Conservation (phyloP, 1,284 basidiomycete species). For the Naganishia albida region DNA sequence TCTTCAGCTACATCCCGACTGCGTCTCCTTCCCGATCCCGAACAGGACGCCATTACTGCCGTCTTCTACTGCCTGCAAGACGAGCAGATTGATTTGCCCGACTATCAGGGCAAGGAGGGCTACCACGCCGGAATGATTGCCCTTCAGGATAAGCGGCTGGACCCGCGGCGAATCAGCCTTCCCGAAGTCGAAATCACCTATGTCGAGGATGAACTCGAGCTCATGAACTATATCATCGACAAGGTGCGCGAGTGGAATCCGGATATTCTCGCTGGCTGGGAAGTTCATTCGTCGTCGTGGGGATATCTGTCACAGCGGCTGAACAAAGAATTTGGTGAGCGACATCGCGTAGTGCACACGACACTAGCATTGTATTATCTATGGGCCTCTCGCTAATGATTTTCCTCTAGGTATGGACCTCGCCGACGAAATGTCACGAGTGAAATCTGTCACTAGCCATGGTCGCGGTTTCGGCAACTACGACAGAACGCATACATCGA, state of each 20-base stretch:
- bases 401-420: constrained; percentile 63
- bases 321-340: constrained; percentile 61
- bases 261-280: constrained; percentile 90
- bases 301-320: constrained; percentile 80
- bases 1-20: constrained; percentile 64
- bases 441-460: constrained; percentile 41
- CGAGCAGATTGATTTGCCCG: constrained; percentile 51
- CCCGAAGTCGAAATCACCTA: constrained; percentile 60
- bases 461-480: constrained; percentile 57
- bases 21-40: constrained; percentile 68
- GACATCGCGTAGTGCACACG: constrained; percentile 19
- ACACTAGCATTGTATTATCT: not conserved
- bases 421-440: constrained; percentile 68
- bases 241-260: constrained; percentile 78
- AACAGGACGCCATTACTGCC: constrained; percentile 69
- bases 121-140: constrained; percentile 65
- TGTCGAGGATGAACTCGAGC: constrained; percentile 73
- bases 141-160: constrained; percentile 53
- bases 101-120: constrained; percentile 51
- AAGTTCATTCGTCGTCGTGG: constrained; percentile 85
- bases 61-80: constrained; percentile 70
- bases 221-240: constrained; percentile 79
- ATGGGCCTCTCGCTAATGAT: constrained; percentile 27
- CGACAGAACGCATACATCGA: constrained; percentile 73
- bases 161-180: constrained; percentile 45